Evolutionary conservation across 2,329 filamentous ascomycete genomes (phyloP), one percentile per base, ranked within the genome.

Genomic region (Botrytis porri): DNA sequence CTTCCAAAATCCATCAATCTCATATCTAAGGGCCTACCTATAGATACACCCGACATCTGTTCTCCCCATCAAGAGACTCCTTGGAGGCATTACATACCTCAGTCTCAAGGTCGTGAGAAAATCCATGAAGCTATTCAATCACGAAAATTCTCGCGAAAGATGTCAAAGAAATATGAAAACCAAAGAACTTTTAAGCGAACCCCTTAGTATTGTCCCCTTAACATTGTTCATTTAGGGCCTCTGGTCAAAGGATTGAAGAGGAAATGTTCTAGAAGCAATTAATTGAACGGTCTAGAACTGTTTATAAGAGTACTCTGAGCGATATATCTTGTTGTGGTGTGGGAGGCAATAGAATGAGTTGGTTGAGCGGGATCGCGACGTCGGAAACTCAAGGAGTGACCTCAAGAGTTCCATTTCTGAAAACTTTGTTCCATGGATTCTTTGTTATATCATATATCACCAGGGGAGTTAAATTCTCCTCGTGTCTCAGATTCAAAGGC

Each of bases 191-290:
- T 54, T 67, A 67, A 67, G 64, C 64, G 64, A 67, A 25, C 35
- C 64, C 64, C 64, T 67, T 67, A 57, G 64, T 67, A 67, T 67
- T 67, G 64, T 67, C 48, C 32, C n/a, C 65, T 69, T 69, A 43
- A 57, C 16, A 69, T 69, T 69, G 65, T 69, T 69, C 35, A 10
- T 43, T 12, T 12, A 25, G 48, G 2, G n/a, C 25, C 48, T 22
- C 3, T 1, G 43, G 18, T 43, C n/a, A 57, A 32, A 57, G 37
- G 18, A 22, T 57, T 8, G 6, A 29, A 67, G 48, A 67, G 9
- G 35, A 54, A 29, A 16, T 10, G 0, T 10, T 25, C n/a, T 32
- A 32, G 51, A 69, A 43, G 4, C 4, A 43, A 69, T 43, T 5
- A 10, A 57, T 41, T 1, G 65, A 57, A 57, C 10, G 7, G 1